These are phyloP conservation scores for Fragaria iinumae DNA, from an alignment of 306 rosid genomes.

Conservation along the genomic window DNA sequence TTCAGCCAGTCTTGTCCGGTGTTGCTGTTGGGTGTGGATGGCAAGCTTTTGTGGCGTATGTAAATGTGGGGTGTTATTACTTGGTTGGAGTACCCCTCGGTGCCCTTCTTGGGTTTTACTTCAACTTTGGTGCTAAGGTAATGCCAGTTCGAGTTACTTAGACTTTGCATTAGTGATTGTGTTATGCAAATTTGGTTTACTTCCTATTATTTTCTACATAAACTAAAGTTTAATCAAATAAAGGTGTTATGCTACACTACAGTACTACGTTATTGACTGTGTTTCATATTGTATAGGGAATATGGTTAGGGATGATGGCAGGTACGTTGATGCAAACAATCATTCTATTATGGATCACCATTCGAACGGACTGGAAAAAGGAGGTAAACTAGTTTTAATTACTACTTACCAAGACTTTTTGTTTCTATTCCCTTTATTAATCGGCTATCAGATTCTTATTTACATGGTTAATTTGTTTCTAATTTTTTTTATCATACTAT, in stretches of 20 bases:
- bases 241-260: too few relatives aligned
- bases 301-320: slow-evolving; percentile 76
- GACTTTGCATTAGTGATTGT: background rate
- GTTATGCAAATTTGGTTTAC: background rate
- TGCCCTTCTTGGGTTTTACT: slow-evolving; percentile 54
- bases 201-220: too few relatives aligned
- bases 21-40: slow-evolving; percentile 97
- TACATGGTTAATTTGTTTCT: too few relatives aligned
- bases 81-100: slow-evolving; percentile 69
- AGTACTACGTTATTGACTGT: background rate
- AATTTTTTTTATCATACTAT: too few relatives aligned
- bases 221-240: too few relatives aligned
- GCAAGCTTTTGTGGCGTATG: slow-evolving; percentile 82
- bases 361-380: slow-evolving; percentile 62
- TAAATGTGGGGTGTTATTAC: slow-evolving; percentile 69
- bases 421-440: too few relatives aligned
- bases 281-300: slow-evolving; percentile 42
- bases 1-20: slow-evolving; percentile 85
- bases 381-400: too few relatives aligned
- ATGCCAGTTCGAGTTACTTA: too few relatives aligned
- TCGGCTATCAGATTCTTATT: too few relatives aligned
- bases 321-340: slow-evolving; percentile 63
- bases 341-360: slow-evolving; percentile 56
- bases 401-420: too few relatives aligned
- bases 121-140: slow-evolving; percentile 72